Percentiles rank a stretch among this genome's conserved stretches.
Conservation (phyloP, 805 yeast species). For the Pichia manshurica region DNA sequence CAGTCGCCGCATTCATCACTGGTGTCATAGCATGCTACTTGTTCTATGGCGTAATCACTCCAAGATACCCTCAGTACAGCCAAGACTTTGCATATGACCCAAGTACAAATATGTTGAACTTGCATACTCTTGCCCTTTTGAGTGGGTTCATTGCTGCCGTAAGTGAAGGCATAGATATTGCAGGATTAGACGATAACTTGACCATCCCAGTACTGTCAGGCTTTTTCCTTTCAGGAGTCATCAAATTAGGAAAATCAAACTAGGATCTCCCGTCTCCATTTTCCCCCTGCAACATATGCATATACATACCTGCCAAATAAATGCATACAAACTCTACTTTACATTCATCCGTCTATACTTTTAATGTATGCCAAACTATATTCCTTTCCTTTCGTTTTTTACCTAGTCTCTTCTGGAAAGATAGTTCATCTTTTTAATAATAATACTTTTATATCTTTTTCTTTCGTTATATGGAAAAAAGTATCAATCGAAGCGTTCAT, state of each 20-base stretch:
- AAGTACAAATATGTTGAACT: constrained; percentile 49
- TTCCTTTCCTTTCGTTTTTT: too few relatives aligned
- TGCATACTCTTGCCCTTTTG: constrained; percentile 49
- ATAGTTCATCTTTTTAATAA: too few relatives aligned
- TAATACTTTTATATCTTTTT: too few relatives aligned
- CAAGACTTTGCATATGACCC: constrained; percentile 54
- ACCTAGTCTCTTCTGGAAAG: too few relatives aligned
- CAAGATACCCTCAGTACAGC: constrained; percentile 51
- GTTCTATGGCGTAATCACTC: constrained; percentile 70
- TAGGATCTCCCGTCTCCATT: not conserved
- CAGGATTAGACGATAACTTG: constrained; percentile 82
- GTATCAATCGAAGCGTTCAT: too few relatives aligned
- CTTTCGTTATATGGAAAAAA: too few relatives aligned
- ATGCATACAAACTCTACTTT: too few relatives aligned
- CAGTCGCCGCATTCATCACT: constrained; percentile 72
- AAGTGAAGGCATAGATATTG: constrained; percentile 77
- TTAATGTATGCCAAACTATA: too few relatives aligned
- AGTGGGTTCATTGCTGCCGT: constrained; percentile 81
- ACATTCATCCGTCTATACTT: too few relatives aligned
- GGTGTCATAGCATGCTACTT: constrained; percentile 64
- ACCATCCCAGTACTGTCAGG: constrained; percentile 90
- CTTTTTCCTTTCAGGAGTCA: constrained; percentile 38
- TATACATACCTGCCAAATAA: too few relatives aligned
- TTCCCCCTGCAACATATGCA: too few relatives aligned
- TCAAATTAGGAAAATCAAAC: constrained; percentile 15